These are phyloP conservation scores for Picochlorum sp. DNA, from an alignment of 139 green algal genomes.

Conservation along the genomic window DNA sequence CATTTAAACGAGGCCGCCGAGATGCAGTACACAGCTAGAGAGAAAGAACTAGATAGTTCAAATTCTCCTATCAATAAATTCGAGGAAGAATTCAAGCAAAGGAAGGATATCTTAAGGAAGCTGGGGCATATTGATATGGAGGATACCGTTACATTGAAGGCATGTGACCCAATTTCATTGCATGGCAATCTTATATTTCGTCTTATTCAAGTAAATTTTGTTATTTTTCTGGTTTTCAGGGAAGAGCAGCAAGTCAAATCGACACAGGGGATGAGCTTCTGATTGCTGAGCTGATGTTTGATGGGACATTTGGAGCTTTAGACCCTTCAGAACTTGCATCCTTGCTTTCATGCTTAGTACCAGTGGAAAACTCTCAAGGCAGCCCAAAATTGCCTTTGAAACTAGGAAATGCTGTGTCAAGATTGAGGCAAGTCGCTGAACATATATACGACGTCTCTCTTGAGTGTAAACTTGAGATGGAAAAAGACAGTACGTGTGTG, in stretches of 20 bases:
- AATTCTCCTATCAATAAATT: conserved; percentile 38
- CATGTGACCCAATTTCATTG: too few species aligned
- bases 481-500: conserved; percentile 28
- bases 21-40: conserved; percentile 19
- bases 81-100: conserved; percentile 42
- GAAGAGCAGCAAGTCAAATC: conserved; percentile 40
- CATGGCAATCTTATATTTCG: neutral
- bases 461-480: conserved; percentile 61
- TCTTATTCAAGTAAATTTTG: neutral
- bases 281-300: conserved; percentile 67
- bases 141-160: conserved; percentile 63
- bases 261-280: conserved; percentile 63
- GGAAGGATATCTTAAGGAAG: conserved; percentile 59
- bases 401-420: conserved; percentile 28
- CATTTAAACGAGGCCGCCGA: neutral
- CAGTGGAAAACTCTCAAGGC: conserved; percentile 57
- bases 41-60: conserved; percentile 41
- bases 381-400: conserved; percentile 35
- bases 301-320: conserved; percentile 54
- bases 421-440: conserved; percentile 43
- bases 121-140: conserved; percentile 70
- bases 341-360: conserved; percentile 60
- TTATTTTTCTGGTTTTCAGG: conserved; percentile 30
- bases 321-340: conserved; percentile 44
- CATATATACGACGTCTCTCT: conserved; percentile 32